Evolutionary conservation across 441 rosid genomes (phyloP), one percentile per base, ranked within the genome.

Genomic region (Adansonia madagascariensis): DNA sequence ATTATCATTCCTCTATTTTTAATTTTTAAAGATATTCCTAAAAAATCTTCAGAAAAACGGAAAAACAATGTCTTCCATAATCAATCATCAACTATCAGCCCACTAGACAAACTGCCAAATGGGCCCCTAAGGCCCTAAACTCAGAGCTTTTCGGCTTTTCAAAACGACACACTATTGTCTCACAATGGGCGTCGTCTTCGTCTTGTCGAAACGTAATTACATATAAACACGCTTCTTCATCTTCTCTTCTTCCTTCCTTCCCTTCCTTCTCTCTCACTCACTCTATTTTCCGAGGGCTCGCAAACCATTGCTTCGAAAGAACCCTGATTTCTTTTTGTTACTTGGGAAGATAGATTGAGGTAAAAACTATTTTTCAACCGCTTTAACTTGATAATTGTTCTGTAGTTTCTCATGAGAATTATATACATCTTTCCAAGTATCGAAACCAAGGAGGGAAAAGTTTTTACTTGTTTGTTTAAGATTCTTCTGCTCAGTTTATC

Each of bases 241-340:
- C 75, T 64, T 56, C 46, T 43, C 59, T 44, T 9, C 15, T 12
- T n/a, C 39, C 55, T 17, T 20, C 39, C 17, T 47, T 15, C 70
- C 8, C 8, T 10, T 15, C 66, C 53, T 49, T 44, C 35, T 31
- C 35, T 31, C 11, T 2, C 17, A 12, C 24, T 8, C 66, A 4
- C 41, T 24, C 11, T 43, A 8, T 11, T n/a, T 77, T 77, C 68
- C 78, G 60, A 77, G 75, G 78, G 73, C 46, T 74, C 24, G 73
- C 22, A 12, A 12, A 59, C 35, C 35, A 52, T 31, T 41, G 71
- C 72, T 64, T 64, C 71, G 18, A 74, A 35, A 12, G 10, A 67
- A 20, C 43, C 76, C 43, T 49, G 43, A 24, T 70, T 57, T 76
- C 15, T 44, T 61, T 66, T 71, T 41, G 67, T 77, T 73, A 50